Base-by-base conservation (phyloP, 495 filamentous ascomycete genomes). In the Friedmanniomyces simplex region DNA sequence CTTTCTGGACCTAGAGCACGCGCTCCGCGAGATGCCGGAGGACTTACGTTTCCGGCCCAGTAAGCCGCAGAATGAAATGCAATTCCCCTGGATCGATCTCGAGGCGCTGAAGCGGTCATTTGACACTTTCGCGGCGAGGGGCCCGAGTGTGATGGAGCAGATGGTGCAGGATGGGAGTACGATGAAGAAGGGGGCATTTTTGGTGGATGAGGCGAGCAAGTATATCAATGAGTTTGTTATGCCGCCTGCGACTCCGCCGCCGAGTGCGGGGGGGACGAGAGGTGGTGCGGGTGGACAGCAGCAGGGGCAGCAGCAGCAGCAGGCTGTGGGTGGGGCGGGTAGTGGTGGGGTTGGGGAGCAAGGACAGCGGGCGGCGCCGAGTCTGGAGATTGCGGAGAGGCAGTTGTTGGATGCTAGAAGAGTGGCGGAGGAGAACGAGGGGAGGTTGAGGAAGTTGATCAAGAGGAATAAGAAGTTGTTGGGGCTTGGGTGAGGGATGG, bases 1-100 rank as follows among this genome's bases (percentile, higher is more conserved):
- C 10, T 91, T 87, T 57, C 72, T 96, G 14, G 75, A 81, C 52
- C 76, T 95, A 0, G 88, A 95, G 69, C 76, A 80, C 57, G 76
- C 71, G 51, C 72, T 86, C 48, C 55, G 39, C 28, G 52, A 47
- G 12, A 25, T 48, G 32, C 57, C 57, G 16, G 51, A 55, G 16
- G 61, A 60, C 22, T 13, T 52, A 1, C 25, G 61, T 0, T 63
- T 59, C 39, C 5, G 22, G 18, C 37, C 45, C 1, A 56, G 34
- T 20, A 63, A 63, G 32, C 61, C 61, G 43, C 57, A 60, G 41
- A 57, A 60, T 22, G 57, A 60, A 24, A 56, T 57, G n/a, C 20
- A 37, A n/a, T 63, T 63, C 53, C 61, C 61, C 3, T 14, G 1
- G 16, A n/a, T 60, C 3, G 61, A 63, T 37, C 49, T 63, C 2